Evolutionary conservation across 2,329 filamentous ascomycete genomes (phyloP), one percentile per base, ranked within the genome.

Genomic region (Epicoccum nigrum): DNA sequence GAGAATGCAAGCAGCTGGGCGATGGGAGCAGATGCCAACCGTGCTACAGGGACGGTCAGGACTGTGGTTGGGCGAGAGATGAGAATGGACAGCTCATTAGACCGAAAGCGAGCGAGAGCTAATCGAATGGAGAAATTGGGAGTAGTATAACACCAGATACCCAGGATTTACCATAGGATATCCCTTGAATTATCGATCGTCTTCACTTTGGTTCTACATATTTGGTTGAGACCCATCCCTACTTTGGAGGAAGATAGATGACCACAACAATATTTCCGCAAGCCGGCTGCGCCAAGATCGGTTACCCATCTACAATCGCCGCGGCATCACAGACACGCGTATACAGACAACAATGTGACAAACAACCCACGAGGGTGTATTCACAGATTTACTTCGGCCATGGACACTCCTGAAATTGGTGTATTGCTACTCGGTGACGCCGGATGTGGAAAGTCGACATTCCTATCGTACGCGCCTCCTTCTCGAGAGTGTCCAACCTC

Each of bases 391-490:
- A 21, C 7, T 23, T 12, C 8, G 11, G 11, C 25, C 34, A 68
- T 69, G 66, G 63, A 65, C 4, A 45, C 35, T 28, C 74, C 74
- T 17, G 70, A 75, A 32, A 65, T 81, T 30, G 76, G 73, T 19
- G 78, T 86, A 41, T 75, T 86, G 6, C 72, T 86, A 13, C 74
- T 86, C 2, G 84, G 84, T 44, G 83, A 86, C 51, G 64, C 77
- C 30, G 82, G 80, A 42, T 82, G 84, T 37, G 84, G 84, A 50
- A 86, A 86, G 70, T 83, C 83, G 42, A 84, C 82, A 8, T 86
- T 86, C 56, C 70, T 86, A 55, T 83, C 83, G 81, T 85, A 75
- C 68, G 82, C 79, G 44, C 19, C 55, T 51, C 47, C 45, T 58
- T 40, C 19, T 7, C 16, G n/a, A 7, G 13, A 12, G 8, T 15